A percentile compares a stretch with the other conserved stretches of the same genome.
phyloP scores from a whole-genome alignment of 2,329 filamentous ascomycete species.

The Hortaea werneckii region DNA sequence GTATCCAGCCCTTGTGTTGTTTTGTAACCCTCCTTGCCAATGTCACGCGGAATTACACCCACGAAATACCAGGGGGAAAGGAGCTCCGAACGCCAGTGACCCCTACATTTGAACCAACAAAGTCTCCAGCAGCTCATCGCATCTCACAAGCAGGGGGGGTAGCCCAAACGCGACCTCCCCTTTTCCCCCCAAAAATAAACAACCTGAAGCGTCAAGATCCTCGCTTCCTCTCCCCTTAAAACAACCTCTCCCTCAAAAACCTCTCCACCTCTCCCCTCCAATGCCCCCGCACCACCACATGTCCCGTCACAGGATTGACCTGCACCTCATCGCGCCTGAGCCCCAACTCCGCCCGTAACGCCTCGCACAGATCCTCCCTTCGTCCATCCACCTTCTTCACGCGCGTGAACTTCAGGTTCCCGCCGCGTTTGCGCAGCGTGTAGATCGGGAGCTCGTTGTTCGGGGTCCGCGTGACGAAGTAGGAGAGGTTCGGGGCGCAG shows the following conservation, averaged over 20 bases:
- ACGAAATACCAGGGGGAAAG: too few species aligned
- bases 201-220: too few species aligned
- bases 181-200: too few species aligned
- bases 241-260: slow-evolving; percentile 27
- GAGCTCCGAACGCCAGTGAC: too few species aligned
- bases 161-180: too few species aligned
- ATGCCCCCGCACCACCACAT: slow-evolving; percentile 57
- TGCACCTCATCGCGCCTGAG: slow-evolving; percentile 37
- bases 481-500: slow-evolving; percentile 45
- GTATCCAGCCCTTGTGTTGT: too few species aligned
- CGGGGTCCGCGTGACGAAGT: slow-evolving; percentile 61
- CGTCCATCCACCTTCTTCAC: slow-evolving; percentile 76
- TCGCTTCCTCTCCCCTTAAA: slow-evolving; percentile 11
- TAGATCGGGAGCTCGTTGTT: slow-evolving; percentile 70
- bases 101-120: too few species aligned
- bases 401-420: slow-evolving; percentile 62
- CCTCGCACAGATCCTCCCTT: slow-evolving; percentile 49
- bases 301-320: slow-evolving; percentile 54
- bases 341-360: slow-evolving; percentile 49
- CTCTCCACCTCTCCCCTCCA: slow-evolving; percentile 23
- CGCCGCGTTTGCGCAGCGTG: slow-evolving; percentile 59
- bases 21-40: too few species aligned
- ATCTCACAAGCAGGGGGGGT: too few species aligned
- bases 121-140: too few species aligned
- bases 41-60: too few species aligned